phyloP scores from a whole-genome alignment of 2,329 filamentous ascomycete species.

The Dryadomyces quercus-mongolicae region DNA sequence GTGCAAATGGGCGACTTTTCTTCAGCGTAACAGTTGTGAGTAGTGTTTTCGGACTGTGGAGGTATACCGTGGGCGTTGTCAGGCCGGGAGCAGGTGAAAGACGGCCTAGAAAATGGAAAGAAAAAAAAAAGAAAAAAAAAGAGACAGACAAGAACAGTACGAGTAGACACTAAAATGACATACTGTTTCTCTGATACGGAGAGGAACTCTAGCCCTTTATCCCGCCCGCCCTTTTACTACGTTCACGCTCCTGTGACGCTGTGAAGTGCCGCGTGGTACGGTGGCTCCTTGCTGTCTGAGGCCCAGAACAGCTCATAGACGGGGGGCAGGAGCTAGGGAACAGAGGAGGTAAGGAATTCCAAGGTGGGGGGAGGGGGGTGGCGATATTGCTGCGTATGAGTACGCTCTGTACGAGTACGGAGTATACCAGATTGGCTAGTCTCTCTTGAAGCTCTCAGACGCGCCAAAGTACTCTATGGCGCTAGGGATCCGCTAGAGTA shows the following conservation, averaged over 20 bases:
- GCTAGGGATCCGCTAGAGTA: too few species aligned
- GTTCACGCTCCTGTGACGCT: not conserved
- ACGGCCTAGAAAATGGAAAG: not conserved
- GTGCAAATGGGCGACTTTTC: not conserved
- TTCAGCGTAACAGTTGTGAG: not conserved
- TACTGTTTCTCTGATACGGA: not conserved
- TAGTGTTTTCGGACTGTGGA: not conserved
- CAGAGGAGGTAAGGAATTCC: not conserved
- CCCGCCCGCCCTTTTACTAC: not conserved
- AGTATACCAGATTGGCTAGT: too few species aligned
- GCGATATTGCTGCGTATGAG: not conserved
- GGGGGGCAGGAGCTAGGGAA: not conserved
- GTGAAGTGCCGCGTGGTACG: not conserved
- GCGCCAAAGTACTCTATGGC: too few species aligned
- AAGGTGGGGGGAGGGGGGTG: not conserved
- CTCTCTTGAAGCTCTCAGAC: too few species aligned
- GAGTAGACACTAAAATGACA: not conserved
- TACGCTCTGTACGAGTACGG: not conserved
- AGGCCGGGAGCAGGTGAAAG: conserved; percentile 9
- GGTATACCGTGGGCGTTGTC: not conserved
- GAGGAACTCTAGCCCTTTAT: not conserved
- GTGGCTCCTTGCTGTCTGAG: not conserved
- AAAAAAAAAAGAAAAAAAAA: not conserved
- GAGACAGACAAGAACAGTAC: not conserved
- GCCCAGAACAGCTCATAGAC: not conserved